These are phyloP conservation scores for Phytophthora meadii DNA, from an alignment of 352 stramenopile species.

Conservation along the genomic window DNA sequence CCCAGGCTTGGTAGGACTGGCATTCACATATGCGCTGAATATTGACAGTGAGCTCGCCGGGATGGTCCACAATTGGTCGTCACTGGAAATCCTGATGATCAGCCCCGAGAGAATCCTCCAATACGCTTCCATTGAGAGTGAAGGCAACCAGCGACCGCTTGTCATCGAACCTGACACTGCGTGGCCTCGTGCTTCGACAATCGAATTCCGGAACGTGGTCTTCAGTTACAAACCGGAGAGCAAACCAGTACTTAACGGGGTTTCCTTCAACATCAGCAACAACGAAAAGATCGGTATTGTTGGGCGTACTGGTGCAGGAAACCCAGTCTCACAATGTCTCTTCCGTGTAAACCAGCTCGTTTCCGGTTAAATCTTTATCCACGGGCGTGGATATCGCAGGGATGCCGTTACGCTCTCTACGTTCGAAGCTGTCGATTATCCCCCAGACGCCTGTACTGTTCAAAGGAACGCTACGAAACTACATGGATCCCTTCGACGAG, in stretches of 20 bases:
- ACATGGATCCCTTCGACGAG: conserved; percentile 90
- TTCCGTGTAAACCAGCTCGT: conserved; percentile 88
- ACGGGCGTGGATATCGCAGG: conserved; percentile 46
- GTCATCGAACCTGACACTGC: conserved; percentile 20
- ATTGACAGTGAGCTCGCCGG: conserved; percentile 82
- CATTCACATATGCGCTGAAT: conserved; percentile 89
- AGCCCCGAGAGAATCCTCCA: conserved; percentile 59
- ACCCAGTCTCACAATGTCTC: conserved; percentile 79
- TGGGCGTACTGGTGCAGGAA: conserved; percentile 90
- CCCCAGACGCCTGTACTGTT: conserved; percentile 90
- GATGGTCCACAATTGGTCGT: conserved; percentile 61
- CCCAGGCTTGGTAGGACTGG: conserved; percentile 80
- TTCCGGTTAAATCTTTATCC: conserved; percentile 48
- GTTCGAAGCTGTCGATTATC: conserved; percentile 48
- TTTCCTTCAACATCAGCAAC: too few relatives aligned
- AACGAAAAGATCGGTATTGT: conserved; percentile 56
- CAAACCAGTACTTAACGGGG: not conserved
- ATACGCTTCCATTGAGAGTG: conserved; percentile 34
- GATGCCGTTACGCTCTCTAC: conserved; percentile 36
- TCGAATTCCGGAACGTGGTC: conserved; percentile 85
- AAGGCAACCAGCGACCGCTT: conserved; percentile 32
- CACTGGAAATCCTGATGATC: conserved; percentile 61
- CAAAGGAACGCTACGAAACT: conserved; percentile 85
- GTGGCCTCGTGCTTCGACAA: conserved; percentile 78
- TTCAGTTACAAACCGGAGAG: conserved; percentile 78